phyloP scores from a whole-genome alignment of 176 grass and related monocot species.

The Musa schizocarpa region DNA sequence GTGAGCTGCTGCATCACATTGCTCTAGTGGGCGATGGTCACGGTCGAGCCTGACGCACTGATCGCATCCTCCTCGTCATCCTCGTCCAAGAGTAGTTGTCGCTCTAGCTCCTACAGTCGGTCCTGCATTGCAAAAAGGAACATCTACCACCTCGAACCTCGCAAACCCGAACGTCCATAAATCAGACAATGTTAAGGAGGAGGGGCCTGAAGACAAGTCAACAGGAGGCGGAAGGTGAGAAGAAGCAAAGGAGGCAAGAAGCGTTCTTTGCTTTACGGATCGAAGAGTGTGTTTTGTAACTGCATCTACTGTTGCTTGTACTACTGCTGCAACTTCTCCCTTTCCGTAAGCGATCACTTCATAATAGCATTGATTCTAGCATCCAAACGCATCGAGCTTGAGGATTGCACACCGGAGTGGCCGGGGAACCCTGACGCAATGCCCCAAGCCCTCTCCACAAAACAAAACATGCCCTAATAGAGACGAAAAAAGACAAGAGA shows the following conservation, averaged over 20 bases:
- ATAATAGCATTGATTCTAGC: constrained; percentile 30
- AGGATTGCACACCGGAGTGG: constrained; percentile 32
- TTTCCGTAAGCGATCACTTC: constrained; percentile 59
- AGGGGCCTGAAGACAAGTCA: constrained; percentile 1
- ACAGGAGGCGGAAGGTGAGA: not conserved
- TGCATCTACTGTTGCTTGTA: constrained; percentile 19
- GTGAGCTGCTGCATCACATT: constrained; percentile 53
- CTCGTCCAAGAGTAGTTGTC: constrained; percentile 67
- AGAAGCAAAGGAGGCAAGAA: not conserved
- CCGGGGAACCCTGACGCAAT: constrained; percentile 25
- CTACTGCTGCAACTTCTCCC: constrained; percentile 38
- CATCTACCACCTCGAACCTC: constrained; percentile 22
- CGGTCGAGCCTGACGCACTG: constrained; percentile 45
- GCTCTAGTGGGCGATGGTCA: constrained; percentile 57
- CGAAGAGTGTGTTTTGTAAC: constrained; percentile 48
- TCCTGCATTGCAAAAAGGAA: constrained; percentile 22
- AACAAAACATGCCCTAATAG: constrained; percentile 28
- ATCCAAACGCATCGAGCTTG: constrained; percentile 29
- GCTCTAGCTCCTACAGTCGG: constrained; percentile 67
- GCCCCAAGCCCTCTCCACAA: not conserved
- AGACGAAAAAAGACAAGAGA: not conserved
- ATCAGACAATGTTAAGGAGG: constrained; percentile 32
- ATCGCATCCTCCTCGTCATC: constrained; percentile 31
- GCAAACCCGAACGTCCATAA: constrained; percentile 32
- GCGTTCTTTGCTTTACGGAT: constrained; percentile 46